Percentiles rank a stretch among this genome's conserved stretches.
Evolutionary conservation across 495 filamentous ascomycete genomes (phyloP).

Genomic region (Penicillium egyptiacum): DNA sequence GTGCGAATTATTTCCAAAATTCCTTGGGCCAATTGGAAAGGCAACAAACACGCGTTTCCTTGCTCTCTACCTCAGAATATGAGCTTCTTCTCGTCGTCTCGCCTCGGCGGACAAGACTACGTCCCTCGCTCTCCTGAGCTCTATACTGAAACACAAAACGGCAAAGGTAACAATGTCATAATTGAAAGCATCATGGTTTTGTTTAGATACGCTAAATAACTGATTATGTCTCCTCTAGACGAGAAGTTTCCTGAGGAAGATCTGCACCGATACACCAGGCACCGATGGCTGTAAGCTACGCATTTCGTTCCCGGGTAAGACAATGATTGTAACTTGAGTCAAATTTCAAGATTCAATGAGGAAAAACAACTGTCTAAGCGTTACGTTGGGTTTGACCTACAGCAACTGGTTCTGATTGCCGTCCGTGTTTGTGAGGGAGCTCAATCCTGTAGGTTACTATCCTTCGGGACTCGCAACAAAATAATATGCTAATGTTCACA

Average conservation of each 20-base stretch:
- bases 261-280: background rate
- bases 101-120: background rate
- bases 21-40: too few relatives aligned
- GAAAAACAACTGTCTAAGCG: too few relatives aligned
- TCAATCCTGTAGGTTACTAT: too few relatives aligned
- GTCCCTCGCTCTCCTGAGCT: background rate
- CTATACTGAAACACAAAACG: background rate
- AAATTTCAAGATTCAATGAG: too few relatives aligned
- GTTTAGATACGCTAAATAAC: background rate
- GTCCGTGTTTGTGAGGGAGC: too few relatives aligned
- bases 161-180: background rate
- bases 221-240: background rate
- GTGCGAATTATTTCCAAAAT: background rate
- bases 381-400: too few relatives aligned
- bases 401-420: too few relatives aligned
- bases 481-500: too few relatives aligned
- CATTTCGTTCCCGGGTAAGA: too few relatives aligned
- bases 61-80: background rate
- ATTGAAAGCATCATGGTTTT: background rate
- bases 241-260: background rate
- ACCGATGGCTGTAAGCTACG: too few relatives aligned
- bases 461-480: too few relatives aligned
- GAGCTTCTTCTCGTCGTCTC: background rate
- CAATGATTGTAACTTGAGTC: too few relatives aligned
- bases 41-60: background rate